A percentile compares a stretch with the other conserved stretches of the same genome.
Evolutionary conservation across 1,284 basidiomycete genomes (phyloP).

Genomic region (Sporisorium exsertum): DNA sequence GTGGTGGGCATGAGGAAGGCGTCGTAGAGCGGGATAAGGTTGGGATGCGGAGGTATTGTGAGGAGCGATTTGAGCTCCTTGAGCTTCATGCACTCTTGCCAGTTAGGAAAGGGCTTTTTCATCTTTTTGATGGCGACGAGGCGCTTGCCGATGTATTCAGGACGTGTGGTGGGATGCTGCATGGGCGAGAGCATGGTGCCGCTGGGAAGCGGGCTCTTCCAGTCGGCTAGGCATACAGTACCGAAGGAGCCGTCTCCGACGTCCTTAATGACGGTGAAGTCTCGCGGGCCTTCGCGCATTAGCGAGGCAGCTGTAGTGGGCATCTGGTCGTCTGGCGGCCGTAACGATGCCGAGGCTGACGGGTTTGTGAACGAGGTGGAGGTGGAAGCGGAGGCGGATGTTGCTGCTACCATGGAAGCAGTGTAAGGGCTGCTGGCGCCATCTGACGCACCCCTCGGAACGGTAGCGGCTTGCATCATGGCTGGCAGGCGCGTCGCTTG

Average conservation of each 20-base stretch:
- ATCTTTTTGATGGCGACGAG: slow-evolving; percentile 98
- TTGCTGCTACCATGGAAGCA: not conserved
- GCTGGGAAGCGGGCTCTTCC: slow-evolving; percentile 85
- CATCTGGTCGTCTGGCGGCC: slow-evolving; percentile 40
- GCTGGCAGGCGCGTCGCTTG: slow-evolving; percentile 20
- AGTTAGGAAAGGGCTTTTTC: slow-evolving; percentile 97
- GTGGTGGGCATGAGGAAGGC: slow-evolving; percentile 93
- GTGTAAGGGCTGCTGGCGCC: slow-evolving; percentile 7
- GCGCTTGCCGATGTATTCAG: slow-evolving; percentile 93
- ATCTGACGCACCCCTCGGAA: slow-evolving; percentile 10
- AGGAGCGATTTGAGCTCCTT: slow-evolving; percentile 98
- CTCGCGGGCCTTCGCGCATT: slow-evolving; percentile 61
- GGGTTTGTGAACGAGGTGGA: slow-evolving; percentile 1
- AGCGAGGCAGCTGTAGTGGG: slow-evolving; percentile 62
- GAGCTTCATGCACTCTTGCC: slow-evolving; percentile 93
- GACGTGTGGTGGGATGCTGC: slow-evolving; percentile 76
- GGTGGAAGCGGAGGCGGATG: slow-evolving; percentile 9
- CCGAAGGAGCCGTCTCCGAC: slow-evolving; percentile 75
- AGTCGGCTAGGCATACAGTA: slow-evolving; percentile 98
- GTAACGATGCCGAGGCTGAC: slow-evolving; percentile 8
- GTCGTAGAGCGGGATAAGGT: slow-evolving; percentile 98
- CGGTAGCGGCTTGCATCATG: slow-evolving; percentile 17
- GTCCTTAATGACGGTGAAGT: slow-evolving; percentile 66
- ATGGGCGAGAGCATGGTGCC: slow-evolving; percentile 68
- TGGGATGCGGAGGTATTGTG: slow-evolving; percentile 91